Evolutionary conservation across 306 rosid species (phyloP).

Genomic region (Vachellia pachyceras): DNA sequence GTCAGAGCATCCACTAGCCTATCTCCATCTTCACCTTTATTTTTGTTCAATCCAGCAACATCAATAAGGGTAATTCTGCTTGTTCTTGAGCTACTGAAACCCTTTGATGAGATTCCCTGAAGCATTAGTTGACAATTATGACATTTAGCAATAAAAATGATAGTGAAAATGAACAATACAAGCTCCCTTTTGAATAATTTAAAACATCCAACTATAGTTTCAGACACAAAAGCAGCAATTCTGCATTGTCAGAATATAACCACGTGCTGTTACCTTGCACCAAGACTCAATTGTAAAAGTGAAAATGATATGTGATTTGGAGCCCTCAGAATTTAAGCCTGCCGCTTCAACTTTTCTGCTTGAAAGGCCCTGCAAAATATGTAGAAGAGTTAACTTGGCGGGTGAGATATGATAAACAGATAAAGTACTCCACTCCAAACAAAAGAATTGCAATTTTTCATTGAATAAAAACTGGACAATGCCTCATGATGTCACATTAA

Average conservation of each 20-base stretch:
- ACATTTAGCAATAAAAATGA: conserved; percentile 24
- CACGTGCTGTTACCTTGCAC: conserved; percentile 72
- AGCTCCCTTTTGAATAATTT: background rate
- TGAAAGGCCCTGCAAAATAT: conserved; percentile 84
- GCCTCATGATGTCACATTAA: no score
- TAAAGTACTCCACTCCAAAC: background rate
- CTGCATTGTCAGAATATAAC: conserved; percentile 10
- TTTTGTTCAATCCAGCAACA: conserved; percentile 79
- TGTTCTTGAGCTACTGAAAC: conserved; percentile 73
- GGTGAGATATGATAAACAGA: background rate
- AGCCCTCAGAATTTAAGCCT: conserved; percentile 85
- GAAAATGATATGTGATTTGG: conserved; percentile 89
- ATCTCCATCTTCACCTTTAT: conserved; percentile 51
- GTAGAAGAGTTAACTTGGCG: conserved; percentile 19
- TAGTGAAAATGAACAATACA: background rate
- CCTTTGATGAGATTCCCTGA: conserved; percentile 74
- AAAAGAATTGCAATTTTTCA: no score
- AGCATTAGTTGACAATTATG: conserved; percentile 32
- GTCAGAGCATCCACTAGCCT: conserved; percentile 70
- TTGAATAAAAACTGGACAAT: no score
- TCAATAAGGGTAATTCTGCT: conserved; percentile 92
- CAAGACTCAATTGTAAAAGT: conserved; percentile 88
- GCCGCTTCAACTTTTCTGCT: conserved; percentile 96
- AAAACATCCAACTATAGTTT: background rate
- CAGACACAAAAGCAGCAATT: background rate